These are phyloP conservation scores for Dryadomyces sulphureus DNA, from an alignment of 2,329 filamentous ascomycete genomes.

Conservation along the genomic window DNA sequence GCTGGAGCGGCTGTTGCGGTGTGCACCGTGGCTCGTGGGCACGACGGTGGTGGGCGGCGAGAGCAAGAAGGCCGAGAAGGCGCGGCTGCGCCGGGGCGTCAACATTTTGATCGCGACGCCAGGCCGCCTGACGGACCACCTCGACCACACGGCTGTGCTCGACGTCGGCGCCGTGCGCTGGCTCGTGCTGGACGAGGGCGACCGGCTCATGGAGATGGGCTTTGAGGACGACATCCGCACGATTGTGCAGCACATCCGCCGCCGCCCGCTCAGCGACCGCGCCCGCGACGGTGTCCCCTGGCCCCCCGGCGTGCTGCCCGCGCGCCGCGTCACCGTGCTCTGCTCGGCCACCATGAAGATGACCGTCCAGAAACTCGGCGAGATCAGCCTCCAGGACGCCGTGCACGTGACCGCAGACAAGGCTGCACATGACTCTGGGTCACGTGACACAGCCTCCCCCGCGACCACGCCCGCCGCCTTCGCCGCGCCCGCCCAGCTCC, in stretches of 20 bases:
- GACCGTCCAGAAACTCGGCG: conserved; percentile 84
- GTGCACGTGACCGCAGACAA: conserved; percentile 59
- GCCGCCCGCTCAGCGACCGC: conserved; percentile 42
- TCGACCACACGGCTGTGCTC: conserved; percentile 81
- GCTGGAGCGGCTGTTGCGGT: conserved; percentile 71
- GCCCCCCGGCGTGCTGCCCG: conserved; percentile 47
- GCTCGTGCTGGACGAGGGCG: conserved; percentile 90
- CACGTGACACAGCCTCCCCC: not conserved
- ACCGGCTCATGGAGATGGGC: conserved; percentile 94
- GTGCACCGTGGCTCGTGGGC: conserved; percentile 84
- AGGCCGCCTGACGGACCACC: conserved; percentile 77
- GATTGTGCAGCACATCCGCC: conserved; percentile 66
- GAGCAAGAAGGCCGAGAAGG: conserved; percentile 71
- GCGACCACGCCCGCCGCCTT: conserved; percentile 40
- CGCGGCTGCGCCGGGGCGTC: conserved; percentile 80
- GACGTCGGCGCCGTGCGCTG: conserved; percentile 82
- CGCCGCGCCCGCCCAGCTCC: conserved; percentile 79
- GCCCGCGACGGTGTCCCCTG: conserved; percentile 43
- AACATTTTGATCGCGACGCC: conserved; percentile 95
- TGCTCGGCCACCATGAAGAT: conserved; percentile 98
- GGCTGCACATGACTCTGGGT: not conserved
- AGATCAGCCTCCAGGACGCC: conserved; percentile 89
- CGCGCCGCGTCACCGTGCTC: conserved; percentile 69
- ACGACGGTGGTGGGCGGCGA: conserved; percentile 64
- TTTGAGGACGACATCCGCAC: conserved; percentile 89